Base-by-base conservation (phyloP, 2,329 filamentous ascomycete species). In the Macroventuria anomochaeta region DNA sequence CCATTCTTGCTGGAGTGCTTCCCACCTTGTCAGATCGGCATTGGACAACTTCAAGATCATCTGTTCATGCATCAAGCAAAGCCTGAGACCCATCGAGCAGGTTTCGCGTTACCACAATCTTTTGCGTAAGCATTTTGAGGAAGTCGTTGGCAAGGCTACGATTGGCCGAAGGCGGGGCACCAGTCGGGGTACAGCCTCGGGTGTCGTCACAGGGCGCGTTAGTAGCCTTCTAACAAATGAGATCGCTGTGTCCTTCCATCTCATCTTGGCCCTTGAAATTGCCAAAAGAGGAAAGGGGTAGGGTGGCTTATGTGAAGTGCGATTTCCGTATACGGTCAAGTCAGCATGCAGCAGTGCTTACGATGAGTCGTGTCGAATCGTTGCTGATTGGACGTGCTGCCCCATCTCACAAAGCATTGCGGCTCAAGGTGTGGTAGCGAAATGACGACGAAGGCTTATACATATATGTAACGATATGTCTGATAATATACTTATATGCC, bases 91-190 rank as follows among this genome's bases (percentile, higher is more conserved):
- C 55, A 0, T 62, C 58, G 15, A 63, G 61, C 7, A 72, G 46
- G 18, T 66, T 49, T 3, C 69, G 67, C 10, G 69, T 72, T 11
- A 72, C 63, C 5, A 72, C 58, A 11, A 72, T 67, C 37, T 71
- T 71, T 4, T 40, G 43, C 33, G 59, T 61, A 12, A 61, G 37
- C 67, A 70, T 71, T 39, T 51, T 25, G 48, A 52, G 49, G 25
- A 37, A 34, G 37, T 53, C 52, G 50, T 2, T 41, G 38, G 8
- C 23, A 28, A n/a, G 15, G 13, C 18, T 26, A 17, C 34, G 13
- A 21, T 37, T 46, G 33, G 33, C 17, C 17, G 23, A 28, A 21
- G 7, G 33, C 25, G 43, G 42, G 43, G 33, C 33, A n/a, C n/a
- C n/a, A n/a, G n/a, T n/a, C 8, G 23, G 23, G 5, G 23, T 25